Base-by-base conservation (phyloP, 1,139 yeast species). In the Lodderomyces parapsilosis region DNA sequence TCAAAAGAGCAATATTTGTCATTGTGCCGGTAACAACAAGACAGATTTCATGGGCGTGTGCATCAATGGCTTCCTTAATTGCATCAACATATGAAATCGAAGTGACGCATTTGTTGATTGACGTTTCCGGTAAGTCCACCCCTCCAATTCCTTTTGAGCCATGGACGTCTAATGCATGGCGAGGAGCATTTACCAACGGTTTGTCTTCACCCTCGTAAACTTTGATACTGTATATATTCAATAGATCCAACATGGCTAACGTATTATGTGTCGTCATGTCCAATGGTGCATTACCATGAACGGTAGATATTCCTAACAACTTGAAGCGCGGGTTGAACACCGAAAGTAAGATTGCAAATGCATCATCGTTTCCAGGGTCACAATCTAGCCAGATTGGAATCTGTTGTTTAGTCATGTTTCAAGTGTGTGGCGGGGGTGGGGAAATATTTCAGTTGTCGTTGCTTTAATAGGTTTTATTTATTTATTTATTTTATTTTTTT, bases 301-400 rank as follows among this genome's bases (percentile, higher is more conserved):
- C 87, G 0, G 96, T 85, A 15, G 95, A 84, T 23, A 89, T 75
- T 1, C 96, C 96, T 3, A 85, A 59, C 8, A 89, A 64, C 9
- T 80, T 58, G 58, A 83, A 78, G 33, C 72, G 64, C 0, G 86
- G 86, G 49, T 80, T 75, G 57, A 75, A 80, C 4, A 80, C 66
- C 0, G 87, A 79, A 32, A 89, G 54, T 15, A 86, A 65, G 6
- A 89, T 70, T 8, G 95, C 96, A 42, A 87, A 77, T 2, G 89
- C 86, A 56, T 89, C 97, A 58, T 89, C 96, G 55, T 86, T 93
- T 2, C 96, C 96, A 0, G 96, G 95, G 58, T 89, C 96, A 58
- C 96, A 89, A 63, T 89, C 96, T n/a, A 89, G 61, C 96, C 96
- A 86, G 6, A 87, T 55, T 0, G 91, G 91, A 17, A 83, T 67